These are phyloP conservation scores for Phytophthora sp. DNA, from an alignment of 352 stramenopile genomes.

Conservation along the genomic window DNA sequence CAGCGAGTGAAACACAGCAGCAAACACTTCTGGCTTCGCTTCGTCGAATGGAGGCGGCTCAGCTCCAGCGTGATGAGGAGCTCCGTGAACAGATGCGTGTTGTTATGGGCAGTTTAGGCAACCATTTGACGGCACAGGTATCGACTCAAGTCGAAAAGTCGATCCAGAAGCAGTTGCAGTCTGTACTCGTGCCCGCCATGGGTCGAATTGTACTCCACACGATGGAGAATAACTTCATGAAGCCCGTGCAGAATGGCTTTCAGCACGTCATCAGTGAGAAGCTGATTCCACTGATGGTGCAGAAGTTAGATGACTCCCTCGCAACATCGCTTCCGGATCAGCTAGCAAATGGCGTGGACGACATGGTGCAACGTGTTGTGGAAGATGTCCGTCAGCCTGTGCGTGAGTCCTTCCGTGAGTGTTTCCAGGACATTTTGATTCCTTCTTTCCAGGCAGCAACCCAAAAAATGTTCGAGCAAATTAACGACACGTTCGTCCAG, in stretches of 20 bases:
- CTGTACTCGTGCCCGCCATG: conserved; percentile 82
- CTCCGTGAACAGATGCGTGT: conserved; percentile 72
- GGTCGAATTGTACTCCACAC: conserved; percentile 87
- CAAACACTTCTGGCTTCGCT: conserved; percentile 61
- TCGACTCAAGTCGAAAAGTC: conserved; percentile 81
- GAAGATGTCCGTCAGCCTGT: conserved; percentile 83
- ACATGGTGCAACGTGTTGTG: conserved; percentile 79
- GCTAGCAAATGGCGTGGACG: conserved; percentile 62
- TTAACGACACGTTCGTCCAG: conserved; percentile 84
- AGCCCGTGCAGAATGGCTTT: conserved; percentile 81
- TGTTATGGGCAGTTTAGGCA: conserved; percentile 62
- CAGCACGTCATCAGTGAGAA: conserved; percentile 79
- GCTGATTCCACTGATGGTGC: conserved; percentile 74
- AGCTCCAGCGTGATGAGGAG: conserved; percentile 73
- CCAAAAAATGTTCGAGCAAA: conserved; percentile 91
- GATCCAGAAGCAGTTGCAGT: conserved; percentile 86
- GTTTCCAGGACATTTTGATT: conserved; percentile 88
- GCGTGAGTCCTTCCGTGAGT: conserved; percentile 85
- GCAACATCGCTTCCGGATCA: conserved; percentile 62
- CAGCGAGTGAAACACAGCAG: conserved; percentile 59
- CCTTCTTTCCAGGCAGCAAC: conserved; percentile 87
- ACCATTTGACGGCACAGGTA: conserved; percentile 63
- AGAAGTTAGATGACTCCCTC: conserved; percentile 72
- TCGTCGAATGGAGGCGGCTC: conserved; percentile 74
- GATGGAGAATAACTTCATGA: conserved; percentile 92